A percentile compares a stretch with the other conserved stretches of the same genome.
These are phyloP conservation scores for Taiwanofungus camphoratus DNA, from an alignment of 1,284 basidiomycete species.

Conservation along the genomic window DNA sequence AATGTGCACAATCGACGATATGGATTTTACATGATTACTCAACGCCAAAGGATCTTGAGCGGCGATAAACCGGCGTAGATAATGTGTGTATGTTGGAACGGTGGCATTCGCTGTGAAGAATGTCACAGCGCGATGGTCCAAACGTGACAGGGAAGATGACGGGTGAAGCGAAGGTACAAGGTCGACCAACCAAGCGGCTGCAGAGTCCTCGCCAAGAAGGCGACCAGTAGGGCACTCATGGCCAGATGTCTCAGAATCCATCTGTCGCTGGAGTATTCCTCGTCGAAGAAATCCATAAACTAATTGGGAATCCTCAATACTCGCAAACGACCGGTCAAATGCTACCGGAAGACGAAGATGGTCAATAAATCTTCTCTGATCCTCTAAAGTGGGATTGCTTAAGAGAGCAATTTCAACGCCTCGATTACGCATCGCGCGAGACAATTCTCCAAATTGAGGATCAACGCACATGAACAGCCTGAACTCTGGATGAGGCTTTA, in stretches of 20 bases:
- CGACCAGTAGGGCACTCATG: slow-evolving; percentile 25
- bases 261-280: slow-evolving; percentile 24
- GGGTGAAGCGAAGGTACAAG: slow-evolving; percentile 26
- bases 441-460: slow-evolving; percentile 88
- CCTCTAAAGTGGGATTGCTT: slow-evolving; percentile 35
- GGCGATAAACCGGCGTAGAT: slow-evolving; percentile 14
- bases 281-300: slow-evolving; percentile 27
- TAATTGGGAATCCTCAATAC: slow-evolving; percentile 27
- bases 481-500: slow-evolving; percentile 86
- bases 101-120: slow-evolving; percentile 12
- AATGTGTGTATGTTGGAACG: slow-evolving; percentile 10
- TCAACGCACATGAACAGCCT: slow-evolving; percentile 94
- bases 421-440: slow-evolving; percentile 97
- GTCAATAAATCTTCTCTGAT: slow-evolving; percentile 40
- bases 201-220: slow-evolving; percentile 43
- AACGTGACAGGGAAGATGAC: background rate
- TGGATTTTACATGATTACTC: background rate
- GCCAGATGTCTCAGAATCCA: background rate
- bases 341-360: slow-evolving; percentile 41
- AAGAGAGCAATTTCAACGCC: slow-evolving; percentile 80
- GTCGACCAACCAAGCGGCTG: slow-evolving; percentile 36
- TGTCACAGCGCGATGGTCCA: slow-evolving; percentile 7
- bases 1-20: too few relatives aligned
- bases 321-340: background rate
- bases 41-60: background rate